Base-by-base conservation (phyloP, 78 protist species). In the Mastigamoeba balamuthi region DNA sequence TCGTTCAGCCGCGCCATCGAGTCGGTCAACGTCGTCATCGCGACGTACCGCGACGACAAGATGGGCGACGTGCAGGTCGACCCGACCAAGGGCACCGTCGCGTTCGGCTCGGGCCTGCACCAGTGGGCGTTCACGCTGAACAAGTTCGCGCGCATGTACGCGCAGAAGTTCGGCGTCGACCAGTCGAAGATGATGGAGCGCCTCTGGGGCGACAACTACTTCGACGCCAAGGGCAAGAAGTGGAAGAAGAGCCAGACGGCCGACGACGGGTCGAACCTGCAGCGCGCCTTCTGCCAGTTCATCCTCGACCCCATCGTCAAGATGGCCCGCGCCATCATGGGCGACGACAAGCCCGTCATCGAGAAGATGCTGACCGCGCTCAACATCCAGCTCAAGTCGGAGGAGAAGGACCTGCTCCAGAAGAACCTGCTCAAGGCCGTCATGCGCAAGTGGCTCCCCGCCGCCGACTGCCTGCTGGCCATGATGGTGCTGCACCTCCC, bases 131-230 rank as follows among this genome's bases (percentile, higher is more conserved):
- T 98, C 96, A 94, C 98, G 48, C 91, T 97, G 36, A 78, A 76
- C 79, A 84, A 82, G 75, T 97, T 94, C 72, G 96, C 98, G 77
- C 73, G 78, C 67, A 78, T 92, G 76, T 91, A 92, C 87, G 78
- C 93, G n/a, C 35, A 40, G 48, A 87, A 87, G 75, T 91, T 95
- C 70, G 95, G 93, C 84, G 82, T 89, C 30, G 85, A 76, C 64
- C 66, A 58, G 58, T 88, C 43, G 7, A 90, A 92, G 89, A 52
- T 96, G 80, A 76, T 84, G 80, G 39, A 69, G 74, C 82, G 91
- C 29, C 94, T 98, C 10, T 98, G 99, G 99, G 99, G 99, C 39
- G 98, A 98, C 90, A 78, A 85, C 88, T 97, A 76, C 88, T 95
- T 88, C 81, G 88, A 91, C 88, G 77, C 93, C 29, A 71, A 53